A percentile compares a stretch with the other conserved stretches of the same genome.
phyloP scores from a whole-genome alignment of 495 filamentous ascomycete species.

The Chaetomidium leptoderma region DNA sequence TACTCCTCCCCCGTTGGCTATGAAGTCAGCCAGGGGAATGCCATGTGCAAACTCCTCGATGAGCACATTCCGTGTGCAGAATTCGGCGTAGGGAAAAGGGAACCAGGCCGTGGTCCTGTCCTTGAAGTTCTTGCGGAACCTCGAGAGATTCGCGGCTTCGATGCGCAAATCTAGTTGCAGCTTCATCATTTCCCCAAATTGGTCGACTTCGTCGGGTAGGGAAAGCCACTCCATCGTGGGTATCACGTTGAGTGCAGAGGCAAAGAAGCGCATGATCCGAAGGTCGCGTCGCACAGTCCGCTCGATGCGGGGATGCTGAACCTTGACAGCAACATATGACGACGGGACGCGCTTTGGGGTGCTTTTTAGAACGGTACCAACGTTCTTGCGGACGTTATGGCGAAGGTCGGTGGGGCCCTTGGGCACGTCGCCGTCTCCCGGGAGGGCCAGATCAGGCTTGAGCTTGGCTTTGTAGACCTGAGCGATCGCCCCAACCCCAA shows the following conservation, averaged over 20 bases:
- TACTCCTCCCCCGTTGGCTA: conserved; percentile 84
- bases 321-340: conserved; percentile 92
- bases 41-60: conserved; percentile 96
- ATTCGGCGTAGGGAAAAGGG: conserved; percentile 86
- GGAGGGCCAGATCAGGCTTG: conserved; percentile 68
- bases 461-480: conserved; percentile 97
- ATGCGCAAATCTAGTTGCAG: conserved; percentile 94
- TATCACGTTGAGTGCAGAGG: conserved; percentile 73
- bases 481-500: conserved; percentile 95
- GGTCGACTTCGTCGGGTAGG: conserved; percentile 85
- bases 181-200: conserved; percentile 99
- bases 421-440: conserved; percentile 54
- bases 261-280: conserved; percentile 92
- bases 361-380: conserved; percentile 80
- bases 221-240: conserved; percentile 98
- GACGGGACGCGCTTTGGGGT: conserved; percentile 82
- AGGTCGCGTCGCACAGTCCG: conserved; percentile 83
- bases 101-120: conserved; percentile 90
- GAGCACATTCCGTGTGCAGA: conserved; percentile 84
- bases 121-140: conserved; percentile 88
- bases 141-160: conserved; percentile 81
- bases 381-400: conserved; percentile 68
- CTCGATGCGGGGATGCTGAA: conserved; percentile 89
- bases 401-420: conserved; percentile 53
- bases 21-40: conserved; percentile 83